Evolutionary conservation across 495 filamentous ascomycete genomes (phyloP), one percentile per base, ranked within the genome.

Genomic region (Aspergillus sclerotioniger): DNA sequence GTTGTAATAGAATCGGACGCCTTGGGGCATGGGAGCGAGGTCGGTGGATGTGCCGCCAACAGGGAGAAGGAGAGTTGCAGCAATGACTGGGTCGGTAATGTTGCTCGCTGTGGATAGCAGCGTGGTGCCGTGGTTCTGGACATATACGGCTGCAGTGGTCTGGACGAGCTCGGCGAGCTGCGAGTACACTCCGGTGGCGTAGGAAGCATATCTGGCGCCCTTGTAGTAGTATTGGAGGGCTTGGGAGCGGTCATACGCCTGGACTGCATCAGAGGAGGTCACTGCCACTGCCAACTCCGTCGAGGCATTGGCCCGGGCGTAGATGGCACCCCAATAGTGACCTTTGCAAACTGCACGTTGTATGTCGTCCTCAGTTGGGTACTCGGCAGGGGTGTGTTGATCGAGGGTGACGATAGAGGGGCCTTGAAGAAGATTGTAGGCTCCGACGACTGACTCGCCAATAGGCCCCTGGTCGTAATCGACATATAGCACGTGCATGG

Each of bases 381-480:
- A 74, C 3, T 68, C 25, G 2, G 16, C 46, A 3, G 64, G 20
- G 6, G 67, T 20, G 16, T n/a, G 16, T 37, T 69, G 62, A 13
- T 62, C 16, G 1, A 78, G 25, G 1, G 71, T 67, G 3, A 75
- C 72, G 51, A 79, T 78, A 13, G 20, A 52, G 7, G 56, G 21
- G 3, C 62, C 66, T 41, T 65, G 57, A 4, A 79, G 59, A 2
- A 57, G 53, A 0, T 63, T 49, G 56, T 80, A 79, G 1, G 73
- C 74, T 9, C 59, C 62, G 3, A 65, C 52, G 0, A 79, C 63
- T 0, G 76, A 68, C 9, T 65, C 28, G 19, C 76, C 74, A 12
- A 81, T 61, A 3, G 71, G 58, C 13, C 75, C 75, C 17, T 70
- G 73, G 54, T 79, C 78, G 46, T 78, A 79, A 62, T 80, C 75